A percentile compares a stretch with the other conserved stretches of the same genome.
These are phyloP conservation scores for Neobulgaria alba DNA, from an alignment of 2,329 filamentous ascomycete species.

Conservation along the genomic window DNA sequence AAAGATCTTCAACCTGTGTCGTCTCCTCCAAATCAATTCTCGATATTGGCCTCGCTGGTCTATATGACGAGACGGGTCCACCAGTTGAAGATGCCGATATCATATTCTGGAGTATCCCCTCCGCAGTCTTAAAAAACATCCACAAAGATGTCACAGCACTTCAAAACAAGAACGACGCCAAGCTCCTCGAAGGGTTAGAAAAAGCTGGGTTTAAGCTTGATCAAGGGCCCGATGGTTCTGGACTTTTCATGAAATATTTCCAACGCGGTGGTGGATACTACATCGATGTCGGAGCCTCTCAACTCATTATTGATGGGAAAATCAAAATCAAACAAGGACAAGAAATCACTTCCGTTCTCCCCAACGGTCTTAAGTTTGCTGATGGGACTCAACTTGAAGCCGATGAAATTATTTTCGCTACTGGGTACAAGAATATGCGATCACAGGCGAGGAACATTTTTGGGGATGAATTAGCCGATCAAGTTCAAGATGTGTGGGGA, in stretches of 20 bases:
- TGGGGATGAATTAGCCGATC: slow-evolving; percentile 41
- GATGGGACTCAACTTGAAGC: slow-evolving; percentile 41
- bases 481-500: slow-evolving; percentile 40
- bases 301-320: slow-evolving; percentile 45
- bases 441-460: slow-evolving; percentile 40
- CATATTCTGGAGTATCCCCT: slow-evolving; percentile 47
- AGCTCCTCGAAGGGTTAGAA: slow-evolving; percentile 39
- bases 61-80: slow-evolving; percentile 31
- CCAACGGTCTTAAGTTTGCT: slow-evolving; percentile 31
- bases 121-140: slow-evolving; percentile 49
- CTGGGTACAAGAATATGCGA: slow-evolving; percentile 45
- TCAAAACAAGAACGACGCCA: slow-evolving; percentile 31
- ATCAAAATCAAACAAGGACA: slow-evolving; percentile 42
- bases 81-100: slow-evolving; percentile 60
- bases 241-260: slow-evolving; percentile 50
- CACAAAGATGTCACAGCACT: slow-evolving; percentile 38
- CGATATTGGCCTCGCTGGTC: slow-evolving; percentile 36
- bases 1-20: slow-evolving; percentile 58
- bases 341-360: slow-evolving; percentile 36
- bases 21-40: slow-evolving; percentile 42
- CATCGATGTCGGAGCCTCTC: slow-evolving; percentile 45
- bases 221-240: slow-evolving; percentile 44
- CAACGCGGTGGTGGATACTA: slow-evolving; percentile 52
- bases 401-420: slow-evolving; percentile 43
- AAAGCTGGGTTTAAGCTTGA: slow-evolving; percentile 51